Conservation (phyloP, 768 basidiomycete genomes). For the Kwoniella pini region DNA sequence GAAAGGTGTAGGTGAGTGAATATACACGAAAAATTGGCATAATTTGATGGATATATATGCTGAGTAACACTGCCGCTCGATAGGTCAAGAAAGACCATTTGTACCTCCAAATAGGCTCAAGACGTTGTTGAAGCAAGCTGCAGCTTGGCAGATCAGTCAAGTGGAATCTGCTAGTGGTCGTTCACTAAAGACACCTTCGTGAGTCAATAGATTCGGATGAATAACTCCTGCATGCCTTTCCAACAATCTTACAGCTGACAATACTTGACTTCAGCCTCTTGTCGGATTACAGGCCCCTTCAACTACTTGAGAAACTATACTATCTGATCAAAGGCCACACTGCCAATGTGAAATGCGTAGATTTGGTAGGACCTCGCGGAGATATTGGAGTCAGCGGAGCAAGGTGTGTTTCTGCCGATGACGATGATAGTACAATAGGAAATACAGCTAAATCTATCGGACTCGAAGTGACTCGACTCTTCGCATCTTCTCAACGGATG, state of each 20-base stretch:
- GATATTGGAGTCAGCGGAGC: slow-evolving; percentile 45
- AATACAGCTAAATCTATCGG: background rate
- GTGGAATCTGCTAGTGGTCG: slow-evolving; percentile 8
- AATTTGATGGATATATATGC: background rate
- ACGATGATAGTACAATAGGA: too few species aligned
- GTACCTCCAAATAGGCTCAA: slow-evolving; percentile 33
- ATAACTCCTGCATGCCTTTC: too few species aligned
- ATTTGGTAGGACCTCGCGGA: slow-evolving; percentile 29
- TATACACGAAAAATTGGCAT: background rate
- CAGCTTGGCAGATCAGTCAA: slow-evolving; percentile 44
- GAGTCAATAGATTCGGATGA: too few species aligned
- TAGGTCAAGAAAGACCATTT: slow-evolving; percentile 13
- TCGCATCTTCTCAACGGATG: slow-evolving; percentile 37
- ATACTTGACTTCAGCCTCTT: slow-evolving; percentile 31
- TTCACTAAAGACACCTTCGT: slow-evolving; percentile 28
- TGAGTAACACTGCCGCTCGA: background rate
- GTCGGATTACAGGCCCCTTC: slow-evolving; percentile 44
- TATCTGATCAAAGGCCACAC: slow-evolving; percentile 32
- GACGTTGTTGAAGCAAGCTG: slow-evolving; percentile 48
- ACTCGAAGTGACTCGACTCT: slow-evolving; percentile 46
- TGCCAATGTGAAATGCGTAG: slow-evolving; percentile 50
- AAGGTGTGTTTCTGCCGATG: too few species aligned
- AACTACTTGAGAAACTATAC: slow-evolving; percentile 32
- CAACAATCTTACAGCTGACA: too few species aligned
- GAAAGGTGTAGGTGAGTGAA: slow-evolving; percentile 19